phyloP scores from a whole-genome alignment of 2,329 filamentous ascomycete species.

The Colletotrichum brevisporum region DNA sequence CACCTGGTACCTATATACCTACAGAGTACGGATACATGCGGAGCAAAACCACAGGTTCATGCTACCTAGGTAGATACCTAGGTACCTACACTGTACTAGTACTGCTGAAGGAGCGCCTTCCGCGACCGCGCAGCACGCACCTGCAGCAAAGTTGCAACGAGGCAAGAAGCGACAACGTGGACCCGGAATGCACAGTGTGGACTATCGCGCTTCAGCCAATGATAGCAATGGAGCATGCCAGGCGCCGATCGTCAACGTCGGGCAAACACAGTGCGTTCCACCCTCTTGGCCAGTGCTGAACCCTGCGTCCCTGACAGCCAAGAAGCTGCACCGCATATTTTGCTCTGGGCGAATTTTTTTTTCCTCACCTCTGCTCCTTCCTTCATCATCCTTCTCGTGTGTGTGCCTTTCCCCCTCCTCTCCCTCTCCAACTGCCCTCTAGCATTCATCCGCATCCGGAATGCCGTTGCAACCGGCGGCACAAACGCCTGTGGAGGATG shows the following conservation, averaged over 20 bases:
- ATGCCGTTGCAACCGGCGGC: slow-evolving; percentile 11
- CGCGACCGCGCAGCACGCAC: too few species aligned
- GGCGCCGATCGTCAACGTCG: neutral
- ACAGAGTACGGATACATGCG: too few species aligned
- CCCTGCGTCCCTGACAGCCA: slow-evolving; percentile 16
- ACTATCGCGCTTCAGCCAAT: neutral
- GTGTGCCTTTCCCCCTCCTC: too few species aligned
- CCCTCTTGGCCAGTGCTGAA: slow-evolving; percentile 15
- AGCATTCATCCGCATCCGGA: neutral
- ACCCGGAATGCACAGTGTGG: slow-evolving; percentile 2
- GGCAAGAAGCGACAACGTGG: neutral
- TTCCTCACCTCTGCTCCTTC: neutral
- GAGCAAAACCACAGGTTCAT: too few species aligned
- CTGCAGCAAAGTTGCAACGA: too few species aligned
- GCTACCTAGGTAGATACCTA: too few species aligned
- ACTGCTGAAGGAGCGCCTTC: too few species aligned
- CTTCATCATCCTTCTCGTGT: neutral
- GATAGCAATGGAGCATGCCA: neutral
- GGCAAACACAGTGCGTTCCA: slow-evolving; percentile 34
- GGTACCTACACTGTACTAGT: neutral
- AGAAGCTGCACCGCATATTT: slow-evolving; percentile 35
- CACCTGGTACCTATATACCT: too few species aligned
- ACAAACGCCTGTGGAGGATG: neutral
- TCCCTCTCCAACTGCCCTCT: too few species aligned
- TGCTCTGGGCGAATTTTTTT: slow-evolving; percentile 13